Evolutionary conservation across 2,329 filamentous ascomycete species (phyloP), one percentile per base, ranked within the genome.

Genomic region (Orbilia ellipsospora): DNA sequence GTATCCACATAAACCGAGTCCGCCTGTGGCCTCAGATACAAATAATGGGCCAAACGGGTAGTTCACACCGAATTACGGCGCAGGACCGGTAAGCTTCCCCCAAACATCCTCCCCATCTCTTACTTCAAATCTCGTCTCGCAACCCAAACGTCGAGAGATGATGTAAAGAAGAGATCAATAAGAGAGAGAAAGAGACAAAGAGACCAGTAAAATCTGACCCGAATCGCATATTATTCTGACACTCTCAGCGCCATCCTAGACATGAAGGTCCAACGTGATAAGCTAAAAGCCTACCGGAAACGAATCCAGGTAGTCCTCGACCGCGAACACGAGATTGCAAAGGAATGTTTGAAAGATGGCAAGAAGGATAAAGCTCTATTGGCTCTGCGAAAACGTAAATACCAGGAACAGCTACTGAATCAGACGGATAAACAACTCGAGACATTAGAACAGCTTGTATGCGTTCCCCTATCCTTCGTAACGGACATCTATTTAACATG

Each of bases 201-300:
- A 48, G 5, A 45, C 13, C 12, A 56, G 42, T 45, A 54, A 36
- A 60, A 57, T 75, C 65, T 69, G 56, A 68, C 64, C 1, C 36
- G 64, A 59, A 40, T 67, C 40, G 65, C 48, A 36, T 44, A 42
- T 61, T 50, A 64, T 61, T 75, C 72, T 75, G 72, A 75, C 72
- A 68, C 56, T 60, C 51, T 62, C 40, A 97, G 94, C 85, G 94
- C 94, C 74, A 97, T 98, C 83, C 90, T 98, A 81, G 94, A 98
- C 84, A 91, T 98, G 85, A 98, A 98, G 85, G 93, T 89, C 83
- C 94, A 98, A 85, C 94, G 95, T 83, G 95, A 99, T 86, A 96
- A 93, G 83, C 90, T 99, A 2, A 94, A 96, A 81, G 93, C 96
- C 82, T 98, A 98, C 85, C 94, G 97, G 83, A 91, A 91, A 80